These are phyloP conservation scores for Hyaloperonospora brassicae DNA, from an alignment of 352 stramenopile genomes.

Conservation along the genomic window DNA sequence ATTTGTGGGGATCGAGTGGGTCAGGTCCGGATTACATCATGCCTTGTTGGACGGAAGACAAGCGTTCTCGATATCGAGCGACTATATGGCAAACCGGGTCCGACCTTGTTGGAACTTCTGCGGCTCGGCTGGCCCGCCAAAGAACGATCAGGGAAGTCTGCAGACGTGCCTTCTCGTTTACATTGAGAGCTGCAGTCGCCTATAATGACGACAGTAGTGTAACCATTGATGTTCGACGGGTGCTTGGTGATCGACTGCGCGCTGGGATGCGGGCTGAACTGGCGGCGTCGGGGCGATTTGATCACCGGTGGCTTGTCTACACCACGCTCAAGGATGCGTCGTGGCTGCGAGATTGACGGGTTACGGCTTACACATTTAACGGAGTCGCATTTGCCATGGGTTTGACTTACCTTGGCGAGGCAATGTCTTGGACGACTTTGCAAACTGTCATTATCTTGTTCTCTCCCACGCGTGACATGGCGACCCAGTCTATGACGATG, in stretches of 20 bases:
- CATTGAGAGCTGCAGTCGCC: not conserved
- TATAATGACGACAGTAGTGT: not conserved
- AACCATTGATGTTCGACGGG: not conserved
- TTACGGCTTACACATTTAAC: not conserved
- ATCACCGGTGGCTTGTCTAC: not conserved
- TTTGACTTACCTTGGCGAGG: not conserved
- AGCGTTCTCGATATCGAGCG: not conserved
- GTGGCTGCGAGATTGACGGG: not conserved
- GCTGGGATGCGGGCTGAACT: too few species aligned
- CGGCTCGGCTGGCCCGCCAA: too few species aligned
- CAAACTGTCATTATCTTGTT: not conserved
- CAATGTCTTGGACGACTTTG: too few species aligned
- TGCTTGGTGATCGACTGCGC: not conserved
- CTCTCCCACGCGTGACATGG: not conserved
- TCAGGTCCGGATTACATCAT: not conserved
- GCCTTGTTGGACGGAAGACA: not conserved
- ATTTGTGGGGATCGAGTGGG: not conserved
- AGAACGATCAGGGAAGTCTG: not conserved
- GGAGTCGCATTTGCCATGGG: not conserved
- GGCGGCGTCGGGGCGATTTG: too few species aligned
- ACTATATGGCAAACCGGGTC: not conserved
- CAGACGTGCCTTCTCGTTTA: not conserved
- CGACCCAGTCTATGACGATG: not conserved
- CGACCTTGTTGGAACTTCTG: not conserved
- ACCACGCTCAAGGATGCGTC: not conserved